Evolutionary conservation across 257 asterid species (phyloP), one percentile per base, ranked within the genome.

Genomic region (Jaltomata sinuosa): DNA sequence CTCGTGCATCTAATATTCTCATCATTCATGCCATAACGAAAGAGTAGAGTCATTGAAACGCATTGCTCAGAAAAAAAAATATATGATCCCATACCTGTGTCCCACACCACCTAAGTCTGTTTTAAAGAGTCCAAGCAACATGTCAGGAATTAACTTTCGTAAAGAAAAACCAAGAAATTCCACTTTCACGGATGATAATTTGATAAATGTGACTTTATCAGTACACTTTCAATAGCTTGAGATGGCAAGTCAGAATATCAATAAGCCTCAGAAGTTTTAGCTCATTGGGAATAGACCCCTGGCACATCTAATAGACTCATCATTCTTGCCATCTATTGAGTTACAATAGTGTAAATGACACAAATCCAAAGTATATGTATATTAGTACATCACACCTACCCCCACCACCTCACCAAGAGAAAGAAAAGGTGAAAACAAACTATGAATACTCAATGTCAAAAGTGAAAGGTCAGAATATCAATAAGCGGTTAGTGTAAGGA

Each of bases 391-490:
- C n/a, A n/a, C n/a, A n/a, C n/a, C n/a, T n/a, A 55, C 53, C 18
- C 18, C 16, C 57, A 64, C 11, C 32, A 12, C 22, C 40, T 38
- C 42, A 38, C 18, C 50, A 11, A 6, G 32, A 36, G 19, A 69
- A 68, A 9, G 49, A 21, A 21, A 68, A 42, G 8, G 19, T 69
- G 32, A 0, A 21, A 69, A 69, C 31, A 21, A 69, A 38, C 10
- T 19, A 36, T 18, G 31, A 36, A 19, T 4, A 10, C 18, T 36
- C 22, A 21, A 36, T 38, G 19, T 4, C 16, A 38, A n/a, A 38
- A 16, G 4, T 4, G 47, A 0, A 52, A 79, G 34, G 84, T 90
- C 88, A 88, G 88, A 85, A 87, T 85, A 90, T 88, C 90, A 90
- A 90, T 88, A 90, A 88, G 93, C 89, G 3, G 61, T 83, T 52